Evolutionary conservation across 2,329 filamentous ascomycete genomes (phyloP).

Genomic region (Chaetomium sp.): DNA sequence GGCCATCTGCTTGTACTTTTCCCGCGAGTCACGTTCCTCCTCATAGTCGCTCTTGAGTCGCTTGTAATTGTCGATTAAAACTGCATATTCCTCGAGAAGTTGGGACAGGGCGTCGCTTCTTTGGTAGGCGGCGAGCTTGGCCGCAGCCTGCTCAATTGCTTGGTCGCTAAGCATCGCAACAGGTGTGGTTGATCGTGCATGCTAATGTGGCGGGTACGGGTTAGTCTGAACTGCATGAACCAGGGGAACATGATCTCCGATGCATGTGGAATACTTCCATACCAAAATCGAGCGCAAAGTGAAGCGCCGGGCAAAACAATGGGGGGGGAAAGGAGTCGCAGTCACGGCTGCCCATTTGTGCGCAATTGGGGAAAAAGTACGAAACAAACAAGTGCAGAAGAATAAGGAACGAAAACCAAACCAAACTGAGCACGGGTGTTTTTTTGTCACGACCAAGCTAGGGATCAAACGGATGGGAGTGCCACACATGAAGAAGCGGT

Average conservation of each 20-base stretch:
- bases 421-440: not conserved
- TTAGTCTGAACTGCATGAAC: too few relatives aligned
- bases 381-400: not conserved
- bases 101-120: conserved; percentile 2
- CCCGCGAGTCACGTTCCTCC: conserved; percentile 46
- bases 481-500: not conserved
- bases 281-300: not conserved
- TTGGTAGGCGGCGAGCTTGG: conserved; percentile 15
- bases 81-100: conserved; percentile 25
- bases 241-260: not conserved
- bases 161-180: conserved; percentile 18
- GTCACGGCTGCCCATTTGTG: conserved; percentile 1
- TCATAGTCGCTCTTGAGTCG: conserved; percentile 51
- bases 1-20: conserved; percentile 49
- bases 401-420: not conserved
- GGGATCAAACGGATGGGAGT: not conserved
- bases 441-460: not conserved
- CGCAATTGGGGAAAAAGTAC: not conserved
- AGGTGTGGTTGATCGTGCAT: not conserved
- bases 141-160: conserved; percentile 16
- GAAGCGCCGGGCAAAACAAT: not conserved
- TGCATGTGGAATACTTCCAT: not conserved
- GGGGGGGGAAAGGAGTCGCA: not conserved
- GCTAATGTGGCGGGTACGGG: too few relatives aligned
- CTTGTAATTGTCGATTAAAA: conserved; percentile 48